phyloP scores from a whole-genome alignment of 2,329 filamentous ascomycete species.

The Aspergillus eucalypticola region DNA sequence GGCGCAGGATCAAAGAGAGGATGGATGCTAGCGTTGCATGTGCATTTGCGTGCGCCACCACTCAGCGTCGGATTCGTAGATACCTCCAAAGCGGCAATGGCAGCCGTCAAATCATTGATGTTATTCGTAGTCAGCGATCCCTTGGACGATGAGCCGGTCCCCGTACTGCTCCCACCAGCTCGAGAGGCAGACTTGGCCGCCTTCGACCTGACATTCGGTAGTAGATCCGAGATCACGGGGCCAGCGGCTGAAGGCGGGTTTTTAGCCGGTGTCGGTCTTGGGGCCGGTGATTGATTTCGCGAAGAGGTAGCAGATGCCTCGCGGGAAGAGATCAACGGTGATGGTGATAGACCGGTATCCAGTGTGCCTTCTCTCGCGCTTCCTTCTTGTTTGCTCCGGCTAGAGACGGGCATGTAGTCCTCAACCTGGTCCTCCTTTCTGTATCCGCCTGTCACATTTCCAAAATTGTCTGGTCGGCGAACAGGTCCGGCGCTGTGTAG shows the following conservation, averaged over 20 bases:
- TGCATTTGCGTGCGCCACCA: slow-evolving; percentile 66
- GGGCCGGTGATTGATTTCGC: slow-evolving; percentile 44
- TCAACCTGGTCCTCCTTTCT: slow-evolving; percentile 69
- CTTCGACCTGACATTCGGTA: slow-evolving; percentile 61
- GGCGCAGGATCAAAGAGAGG: slow-evolving; percentile 87
- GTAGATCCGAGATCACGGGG: slow-evolving; percentile 75
- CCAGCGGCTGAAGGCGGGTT: slow-evolving; percentile 69
- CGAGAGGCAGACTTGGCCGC: slow-evolving; percentile 70
- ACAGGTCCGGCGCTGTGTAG: slow-evolving; percentile 64
- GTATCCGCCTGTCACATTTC: slow-evolving; percentile 68
- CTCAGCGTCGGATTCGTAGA: slow-evolving; percentile 78
- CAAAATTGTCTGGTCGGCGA: slow-evolving; percentile 64
- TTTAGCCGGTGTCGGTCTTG: slow-evolving; percentile 38
- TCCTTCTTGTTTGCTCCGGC: slow-evolving; percentile 35
- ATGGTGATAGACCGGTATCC: slow-evolving; percentile 29
- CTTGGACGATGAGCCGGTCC: slow-evolving; percentile 56
- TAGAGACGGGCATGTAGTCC: slow-evolving; percentile 67
- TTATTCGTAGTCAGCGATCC: slow-evolving; percentile 48
- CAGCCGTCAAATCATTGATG: slow-evolving; percentile 64
- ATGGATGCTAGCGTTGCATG: slow-evolving; percentile 85
- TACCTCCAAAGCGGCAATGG: slow-evolving; percentile 87
- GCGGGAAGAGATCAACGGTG: slow-evolving; percentile 36
- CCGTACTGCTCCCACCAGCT: slow-evolving; percentile 63
- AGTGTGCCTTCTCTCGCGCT: slow-evolving; percentile 11
- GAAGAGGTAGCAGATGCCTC: slow-evolving; percentile 49